Conservation (phyloP, 1,284 basidiomycete species). For the Moesziomyces globuligerus region DNA sequence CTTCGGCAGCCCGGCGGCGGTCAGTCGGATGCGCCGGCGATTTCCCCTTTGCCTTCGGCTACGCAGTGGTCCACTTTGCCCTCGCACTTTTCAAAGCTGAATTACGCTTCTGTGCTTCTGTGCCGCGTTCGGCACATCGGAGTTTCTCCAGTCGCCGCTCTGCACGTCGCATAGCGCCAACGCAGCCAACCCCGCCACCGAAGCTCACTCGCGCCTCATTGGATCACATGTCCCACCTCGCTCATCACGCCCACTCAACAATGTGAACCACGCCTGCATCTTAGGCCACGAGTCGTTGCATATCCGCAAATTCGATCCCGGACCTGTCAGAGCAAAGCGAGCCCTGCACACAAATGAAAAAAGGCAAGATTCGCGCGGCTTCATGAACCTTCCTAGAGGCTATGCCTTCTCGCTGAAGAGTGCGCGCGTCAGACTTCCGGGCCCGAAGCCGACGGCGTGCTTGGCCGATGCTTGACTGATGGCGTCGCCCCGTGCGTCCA, state of each 20-base stretch:
- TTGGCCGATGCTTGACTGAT: slow-evolving; percentile 4
- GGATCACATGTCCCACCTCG: no score
- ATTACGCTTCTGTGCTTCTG: no score
- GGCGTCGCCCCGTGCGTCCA: slow-evolving; percentile 4
- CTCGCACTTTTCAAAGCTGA: no score
- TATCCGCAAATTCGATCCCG: not conserved
- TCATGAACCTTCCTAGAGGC: not conserved
- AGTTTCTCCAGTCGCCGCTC: not conserved
- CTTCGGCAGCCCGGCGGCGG: no score
- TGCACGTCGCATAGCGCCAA: not conserved
- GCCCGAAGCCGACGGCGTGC: slow-evolving; percentile 30
- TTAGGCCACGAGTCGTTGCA: no score
- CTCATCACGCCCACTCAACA: no score
- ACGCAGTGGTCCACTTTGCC: not conserved
- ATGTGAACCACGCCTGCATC: no score
- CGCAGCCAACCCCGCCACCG: not conserved
- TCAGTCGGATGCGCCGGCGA: no score
- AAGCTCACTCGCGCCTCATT: no score
- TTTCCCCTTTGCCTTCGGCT: not conserved
- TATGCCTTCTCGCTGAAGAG: slow-evolving; percentile 17
- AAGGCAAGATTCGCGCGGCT: not conserved
- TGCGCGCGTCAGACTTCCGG: slow-evolving; percentile 34
- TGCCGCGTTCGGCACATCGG: not conserved
- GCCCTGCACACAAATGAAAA: not conserved
- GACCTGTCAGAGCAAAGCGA: no score